Base-by-base conservation (phyloP, 331 rosid genomes). In the Malus hybrid region DNA sequence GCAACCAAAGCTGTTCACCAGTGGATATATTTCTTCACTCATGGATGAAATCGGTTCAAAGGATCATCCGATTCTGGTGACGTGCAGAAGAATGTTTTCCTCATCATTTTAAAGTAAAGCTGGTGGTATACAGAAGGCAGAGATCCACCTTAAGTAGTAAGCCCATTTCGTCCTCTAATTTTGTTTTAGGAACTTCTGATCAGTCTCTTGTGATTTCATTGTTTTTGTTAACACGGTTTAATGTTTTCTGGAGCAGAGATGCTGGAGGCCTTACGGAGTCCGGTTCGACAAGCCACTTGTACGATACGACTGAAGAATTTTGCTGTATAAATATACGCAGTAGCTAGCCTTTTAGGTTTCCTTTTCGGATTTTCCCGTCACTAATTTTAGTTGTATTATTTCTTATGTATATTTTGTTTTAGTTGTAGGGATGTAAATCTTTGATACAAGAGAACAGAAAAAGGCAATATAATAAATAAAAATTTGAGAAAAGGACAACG, bases 161-260 rank as follows among this genome's bases (percentile, higher is more conserved):
- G 84, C 69, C 33, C 36, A 72, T 42, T 34, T 10, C 54, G 70
- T 61, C 31, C 83, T 11, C 71, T 60, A 39, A 9, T 39, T 9
- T 42, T 73, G 70, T 72, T 71, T 52, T 59, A 20, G 66, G 54
- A 32, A 55, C 27, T 65, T 65, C 44, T 22, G n/a, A 46, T 39
- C 33, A 27, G n/a, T 29, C 70, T 18, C 68, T 65, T 64, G 66
- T 55, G 27, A 65, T 65, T 54, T 20, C 7, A 20, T 54, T 39
- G 4, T 5, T 39, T 20, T 3, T 22, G 32, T n/a, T 15, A 50
- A 66, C 24, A 56, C 59, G 69, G 7, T 67, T 56, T 33, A 39
- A 76, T 73, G 61, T 72, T 80, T 81, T 10, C 52, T 27, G 71
- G 65, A 76, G 76, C 83, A 76, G 87, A 56, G 77, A 72, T 79